phyloP scores from a whole-genome alignment of 345 rosid genomes.

The Euphorbia peplus region DNA sequence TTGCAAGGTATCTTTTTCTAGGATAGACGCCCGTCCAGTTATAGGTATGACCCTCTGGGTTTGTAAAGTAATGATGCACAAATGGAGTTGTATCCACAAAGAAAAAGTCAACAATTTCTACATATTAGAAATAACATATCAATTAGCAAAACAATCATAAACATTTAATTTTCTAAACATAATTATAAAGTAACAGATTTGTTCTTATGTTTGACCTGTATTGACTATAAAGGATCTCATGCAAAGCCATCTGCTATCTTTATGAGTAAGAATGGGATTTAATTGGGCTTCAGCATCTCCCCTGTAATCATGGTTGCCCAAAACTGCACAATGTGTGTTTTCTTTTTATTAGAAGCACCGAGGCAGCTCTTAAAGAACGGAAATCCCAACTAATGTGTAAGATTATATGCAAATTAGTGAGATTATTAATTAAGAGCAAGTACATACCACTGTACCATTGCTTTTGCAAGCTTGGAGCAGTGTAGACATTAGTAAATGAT shows the following conservation, averaged over 20 bases:
- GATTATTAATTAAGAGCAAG: too few species aligned
- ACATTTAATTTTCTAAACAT: too few species aligned
- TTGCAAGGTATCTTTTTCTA: conserved; percentile 40
- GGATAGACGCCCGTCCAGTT: conserved; percentile 66
- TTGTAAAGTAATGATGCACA: conserved; percentile 50
- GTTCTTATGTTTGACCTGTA: conserved; percentile 7
- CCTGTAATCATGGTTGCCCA: conserved; percentile 28
- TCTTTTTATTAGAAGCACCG: too few species aligned
- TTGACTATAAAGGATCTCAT: conserved; percentile 18
- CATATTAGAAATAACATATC: neutral
- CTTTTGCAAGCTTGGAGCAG: conserved; percentile 19
- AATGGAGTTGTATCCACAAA: conserved; percentile 78
- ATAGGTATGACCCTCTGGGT: conserved; percentile 44
- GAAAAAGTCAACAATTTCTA: conserved; percentile 60
- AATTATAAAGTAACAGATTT: neutral
- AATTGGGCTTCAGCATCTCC: conserved; percentile 20
- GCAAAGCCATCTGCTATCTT: conserved; percentile 27
- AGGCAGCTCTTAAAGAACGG: too few species aligned
- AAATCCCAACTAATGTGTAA: too few species aligned
- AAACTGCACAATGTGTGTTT: conserved; percentile 17
- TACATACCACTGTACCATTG: conserved; percentile 18
- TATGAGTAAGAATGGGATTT: conserved; percentile 2
- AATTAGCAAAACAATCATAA: neutral
- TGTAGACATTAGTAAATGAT: conserved; percentile 15
- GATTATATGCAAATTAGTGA: too few species aligned